phyloP scores from a whole-genome alignment of 108 stramenopile genomes.

The Phaeodactylum tricornutum region DNA sequence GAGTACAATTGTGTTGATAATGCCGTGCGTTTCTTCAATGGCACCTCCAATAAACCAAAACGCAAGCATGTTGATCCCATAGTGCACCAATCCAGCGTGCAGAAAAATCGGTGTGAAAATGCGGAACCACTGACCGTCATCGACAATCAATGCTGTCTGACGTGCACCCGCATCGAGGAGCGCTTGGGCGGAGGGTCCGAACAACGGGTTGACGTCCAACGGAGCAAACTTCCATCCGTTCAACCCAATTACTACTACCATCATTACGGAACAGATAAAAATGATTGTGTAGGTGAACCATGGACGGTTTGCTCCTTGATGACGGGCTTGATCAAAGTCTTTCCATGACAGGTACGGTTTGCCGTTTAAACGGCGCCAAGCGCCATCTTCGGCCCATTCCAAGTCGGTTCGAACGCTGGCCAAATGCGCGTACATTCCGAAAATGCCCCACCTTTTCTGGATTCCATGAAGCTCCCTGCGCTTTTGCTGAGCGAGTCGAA shows the following conservation, averaged over 20 bases:
- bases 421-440: slow-evolving; percentile 67
- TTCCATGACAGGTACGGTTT: slow-evolving; percentile 67
- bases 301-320: slow-evolving; percentile 33
- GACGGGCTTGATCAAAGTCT: slow-evolving; percentile 54
- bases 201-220: slow-evolving; percentile 77
- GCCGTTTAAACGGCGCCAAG: slow-evolving; percentile 53
- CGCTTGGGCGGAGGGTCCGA: slow-evolving; percentile 80
- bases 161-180: slow-evolving; percentile 81
- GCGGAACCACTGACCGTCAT: slow-evolving; percentile 79
- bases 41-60: slow-evolving; percentile 82
- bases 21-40: slow-evolving; percentile 85
- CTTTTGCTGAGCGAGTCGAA: slow-evolving; percentile 76
- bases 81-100: slow-evolving; percentile 92
- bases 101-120: slow-evolving; percentile 85
- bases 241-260: slow-evolving; percentile 49
- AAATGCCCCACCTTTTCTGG: slow-evolving; percentile 28
- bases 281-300: slow-evolving; percentile 60
- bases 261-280: slow-evolving; percentile 42
- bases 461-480: slow-evolving; percentile 61
- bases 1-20: slow-evolving; percentile 41
- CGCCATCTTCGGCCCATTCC: slow-evolving; percentile 84
- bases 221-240: slow-evolving; percentile 81
- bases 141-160: slow-evolving; percentile 69
- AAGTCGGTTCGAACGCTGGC: slow-evolving; percentile 62
- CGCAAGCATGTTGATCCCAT: slow-evolving; percentile 86